Evolutionary conservation across 345 rosid genomes (phyloP).

Genomic region (Salix suchowensis): DNA sequence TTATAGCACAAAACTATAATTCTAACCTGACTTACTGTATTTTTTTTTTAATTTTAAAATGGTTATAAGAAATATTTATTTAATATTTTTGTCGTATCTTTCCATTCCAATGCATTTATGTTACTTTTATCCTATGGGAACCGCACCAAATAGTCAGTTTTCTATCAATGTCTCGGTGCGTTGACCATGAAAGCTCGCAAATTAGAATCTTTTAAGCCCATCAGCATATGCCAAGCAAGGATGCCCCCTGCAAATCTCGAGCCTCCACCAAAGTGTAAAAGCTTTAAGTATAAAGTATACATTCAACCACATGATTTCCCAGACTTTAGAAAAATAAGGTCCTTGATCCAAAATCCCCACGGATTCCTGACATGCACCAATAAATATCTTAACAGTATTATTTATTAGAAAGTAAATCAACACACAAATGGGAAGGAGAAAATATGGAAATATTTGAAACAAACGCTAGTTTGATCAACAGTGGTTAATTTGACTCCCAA

Average conservation of each 20-base stretch:
- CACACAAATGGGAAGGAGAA: too few species aligned
- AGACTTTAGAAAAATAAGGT: background rate
- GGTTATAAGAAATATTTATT: too few species aligned
- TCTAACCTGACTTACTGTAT: background rate
- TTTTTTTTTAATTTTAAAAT: too few species aligned
- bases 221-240: conserved; percentile 12
- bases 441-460: background rate
- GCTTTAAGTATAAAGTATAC: background rate
- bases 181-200: background rate
- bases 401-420: background rate
- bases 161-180: background rate
- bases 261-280: background rate
- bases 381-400: background rate
- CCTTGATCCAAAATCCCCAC: background rate
- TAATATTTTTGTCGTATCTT: too few species aligned
- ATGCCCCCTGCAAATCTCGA: background rate
- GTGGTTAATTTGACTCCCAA: background rate
- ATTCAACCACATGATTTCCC: background rate
- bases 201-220: background rate
- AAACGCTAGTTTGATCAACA: background rate
- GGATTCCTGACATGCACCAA: background rate
- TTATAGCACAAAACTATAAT: background rate
- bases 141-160: too few species aligned
- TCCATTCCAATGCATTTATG: too few species aligned
- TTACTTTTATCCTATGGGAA: too few species aligned